Evolutionary conservation across 202 grass and related monocot genomes (phyloP).

Genomic region (Musa balbisiana): DNA sequence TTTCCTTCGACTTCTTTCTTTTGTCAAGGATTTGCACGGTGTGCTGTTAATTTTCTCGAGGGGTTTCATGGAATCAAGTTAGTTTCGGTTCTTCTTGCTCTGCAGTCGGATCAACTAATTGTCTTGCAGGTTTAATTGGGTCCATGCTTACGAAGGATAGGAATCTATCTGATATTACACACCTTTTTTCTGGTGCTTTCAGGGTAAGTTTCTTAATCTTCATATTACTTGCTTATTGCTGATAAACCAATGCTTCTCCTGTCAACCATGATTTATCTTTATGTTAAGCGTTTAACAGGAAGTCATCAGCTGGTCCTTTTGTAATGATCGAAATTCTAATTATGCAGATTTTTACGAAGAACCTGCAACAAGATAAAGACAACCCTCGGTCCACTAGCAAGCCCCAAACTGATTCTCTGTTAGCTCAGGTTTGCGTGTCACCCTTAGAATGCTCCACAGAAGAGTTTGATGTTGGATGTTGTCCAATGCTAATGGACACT

Average conservation of each 20-base stretch:
- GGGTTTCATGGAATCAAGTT: too few relatives aligned
- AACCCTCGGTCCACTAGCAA: slow-evolving; percentile 31
- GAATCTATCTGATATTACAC: slow-evolving; percentile 39
- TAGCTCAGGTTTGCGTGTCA: slow-evolving; percentile 42
- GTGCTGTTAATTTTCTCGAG: too few relatives aligned
- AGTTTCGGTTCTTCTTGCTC: too few relatives aligned
- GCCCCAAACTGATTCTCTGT: slow-evolving; percentile 44
- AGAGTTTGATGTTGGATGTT: not conserved
- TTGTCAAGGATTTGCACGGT: too few relatives aligned
- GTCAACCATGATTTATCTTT: not conserved
- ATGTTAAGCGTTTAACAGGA: not conserved
- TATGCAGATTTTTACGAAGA: slow-evolving; percentile 52
- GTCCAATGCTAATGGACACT: not conserved
- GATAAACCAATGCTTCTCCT: not conserved
- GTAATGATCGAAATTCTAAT: not conserved
- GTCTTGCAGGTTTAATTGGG: slow-evolving; percentile 53
- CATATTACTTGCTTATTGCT: not conserved
- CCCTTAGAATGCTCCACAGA: not conserved
- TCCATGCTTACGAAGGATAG: slow-evolving; percentile 38
- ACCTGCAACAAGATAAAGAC: slow-evolving; percentile 49
- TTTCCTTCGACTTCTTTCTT: too few relatives aligned
- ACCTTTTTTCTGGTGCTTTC: slow-evolving; percentile 65
- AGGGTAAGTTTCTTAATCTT: slow-evolving; percentile 32
- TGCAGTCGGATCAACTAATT: not conserved
- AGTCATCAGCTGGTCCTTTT: not conserved